phyloP scores from a whole-genome alignment of 1,284 basidiomycete species.

The Ceratobasidium papillatum region DNA sequence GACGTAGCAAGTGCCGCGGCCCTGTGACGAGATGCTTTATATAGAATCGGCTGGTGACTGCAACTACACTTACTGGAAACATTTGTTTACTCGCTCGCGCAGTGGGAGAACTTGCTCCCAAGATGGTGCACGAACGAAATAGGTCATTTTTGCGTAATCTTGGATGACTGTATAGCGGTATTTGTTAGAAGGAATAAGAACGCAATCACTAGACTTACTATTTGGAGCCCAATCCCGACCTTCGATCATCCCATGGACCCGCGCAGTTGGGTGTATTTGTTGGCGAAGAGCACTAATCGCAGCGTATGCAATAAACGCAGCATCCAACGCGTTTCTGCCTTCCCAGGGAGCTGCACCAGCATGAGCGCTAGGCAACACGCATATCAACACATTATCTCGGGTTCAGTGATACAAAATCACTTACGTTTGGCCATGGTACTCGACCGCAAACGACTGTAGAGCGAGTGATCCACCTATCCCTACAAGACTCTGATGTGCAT shows the following conservation, averaged over 20 bases:
- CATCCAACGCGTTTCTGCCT: constrained; percentile 84
- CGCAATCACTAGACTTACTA: constrained; percentile 55
- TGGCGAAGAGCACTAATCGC: constrained; percentile 78
- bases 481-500: constrained; percentile 56
- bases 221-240: constrained; percentile 71
- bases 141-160: constrained; percentile 75
- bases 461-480: constrained; percentile 59
- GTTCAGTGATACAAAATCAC: constrained; percentile 45
- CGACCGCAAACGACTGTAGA: constrained; percentile 65
- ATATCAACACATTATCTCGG: constrained; percentile 19
- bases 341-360: constrained; percentile 82
- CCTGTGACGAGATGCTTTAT: constrained; percentile 52
- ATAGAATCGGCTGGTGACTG: constrained; percentile 26
- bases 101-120: constrained; percentile 62
- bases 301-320: constrained; percentile 81
- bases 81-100: constrained; percentile 62
- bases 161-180: constrained; percentile 70
- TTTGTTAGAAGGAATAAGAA: neutral
- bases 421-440: constrained; percentile 74
- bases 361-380: constrained; percentile 63
- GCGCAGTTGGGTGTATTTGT: constrained; percentile 61
- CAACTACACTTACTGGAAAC: constrained; percentile 64
- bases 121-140: constrained; percentile 72
- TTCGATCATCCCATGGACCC: constrained; percentile 71
- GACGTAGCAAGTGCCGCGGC: constrained; percentile 76